Evolutionary conservation across 2,329 filamentous ascomycete species (phyloP).

Genomic region (Fusarium pininemorale): DNA sequence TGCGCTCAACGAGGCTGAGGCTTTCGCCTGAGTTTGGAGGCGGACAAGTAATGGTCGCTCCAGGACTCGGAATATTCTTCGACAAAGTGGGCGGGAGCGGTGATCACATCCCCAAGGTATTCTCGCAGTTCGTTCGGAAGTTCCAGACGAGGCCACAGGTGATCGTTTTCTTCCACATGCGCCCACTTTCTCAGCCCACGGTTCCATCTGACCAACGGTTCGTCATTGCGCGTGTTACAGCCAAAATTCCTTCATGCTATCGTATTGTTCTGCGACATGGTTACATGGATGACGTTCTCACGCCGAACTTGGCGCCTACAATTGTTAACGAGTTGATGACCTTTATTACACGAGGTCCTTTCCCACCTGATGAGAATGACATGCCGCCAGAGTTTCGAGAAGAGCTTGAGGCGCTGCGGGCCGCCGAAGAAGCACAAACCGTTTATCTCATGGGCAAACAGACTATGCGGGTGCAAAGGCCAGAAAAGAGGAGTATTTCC

Average conservation of each 20-base stretch:
- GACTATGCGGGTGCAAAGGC: constrained; percentile 60
- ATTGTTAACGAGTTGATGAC: constrained; percentile 69
- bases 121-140: constrained; percentile 77
- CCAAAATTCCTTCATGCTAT: constrained; percentile 70
- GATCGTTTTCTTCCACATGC: constrained; percentile 79
- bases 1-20: constrained; percentile 35
- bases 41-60: constrained; percentile 56
- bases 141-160: constrained; percentile 74
- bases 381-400: constrained; percentile 40
- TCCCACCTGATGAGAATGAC: constrained; percentile 38
- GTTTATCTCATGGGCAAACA: constrained; percentile 70
- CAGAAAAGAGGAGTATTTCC: constrained; percentile 46
- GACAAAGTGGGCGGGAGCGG: constrained; percentile 77
- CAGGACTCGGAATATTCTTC: constrained; percentile 77
- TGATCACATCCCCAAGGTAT: constrained; percentile 54
- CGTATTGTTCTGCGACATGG: constrained; percentile 75
- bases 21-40: constrained; percentile 54
- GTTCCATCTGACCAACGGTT: constrained; percentile 61
- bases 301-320: constrained; percentile 65
- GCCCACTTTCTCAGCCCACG: constrained; percentile 67
- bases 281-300: constrained; percentile 77
- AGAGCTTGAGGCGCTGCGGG: constrained; percentile 56
- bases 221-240: constrained; percentile 52
- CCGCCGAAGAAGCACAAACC: constrained; percentile 58
- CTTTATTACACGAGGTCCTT: constrained; percentile 54